phyloP scores from a whole-genome alignment of 2,329 filamentous ascomycete species.

The Colletotrichum gigasporum region DNA sequence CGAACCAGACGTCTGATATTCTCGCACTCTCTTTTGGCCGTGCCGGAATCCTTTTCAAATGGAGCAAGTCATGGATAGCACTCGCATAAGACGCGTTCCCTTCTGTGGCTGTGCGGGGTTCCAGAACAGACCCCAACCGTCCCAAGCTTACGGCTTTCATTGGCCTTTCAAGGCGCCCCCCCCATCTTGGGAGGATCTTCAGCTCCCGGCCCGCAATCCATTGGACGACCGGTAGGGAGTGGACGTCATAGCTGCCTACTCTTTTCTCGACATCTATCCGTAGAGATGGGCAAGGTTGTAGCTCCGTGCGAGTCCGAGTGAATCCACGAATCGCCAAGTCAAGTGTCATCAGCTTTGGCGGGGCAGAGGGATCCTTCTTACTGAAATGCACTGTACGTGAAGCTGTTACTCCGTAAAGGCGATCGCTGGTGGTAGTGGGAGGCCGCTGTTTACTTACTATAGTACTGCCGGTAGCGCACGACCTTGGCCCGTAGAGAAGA shows the following conservation, averaged over 20 bases:
- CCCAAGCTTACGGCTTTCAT: no score
- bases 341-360: no score
- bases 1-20: background rate
- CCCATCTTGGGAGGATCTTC: conserved; percentile 6
- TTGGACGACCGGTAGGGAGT: conserved; percentile 15
- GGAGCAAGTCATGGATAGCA: background rate
- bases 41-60: no score
- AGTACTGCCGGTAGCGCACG: no score
- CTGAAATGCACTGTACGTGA: no score
- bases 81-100: background rate
- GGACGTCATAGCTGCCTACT: conserved; percentile 20
- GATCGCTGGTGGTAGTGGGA: no score
- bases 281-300: background rate
- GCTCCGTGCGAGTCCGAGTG: conserved; percentile 1
- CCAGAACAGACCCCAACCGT: conserved; percentile 14
- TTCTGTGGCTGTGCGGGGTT: conserved; percentile 27
- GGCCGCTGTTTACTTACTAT: background rate
- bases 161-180: background rate
- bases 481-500: no score
- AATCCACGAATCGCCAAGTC: background rate
- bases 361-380: no score
- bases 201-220: conserved; percentile 7
- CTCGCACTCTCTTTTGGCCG: background rate
- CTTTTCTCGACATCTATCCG: background rate
- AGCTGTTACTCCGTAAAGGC: no score